A percentile compares a stretch with the other conserved stretches of the same genome.
phyloP scores from a whole-genome alignment of 2,329 filamentous ascomycete species.

The Calycina marina region DNA sequence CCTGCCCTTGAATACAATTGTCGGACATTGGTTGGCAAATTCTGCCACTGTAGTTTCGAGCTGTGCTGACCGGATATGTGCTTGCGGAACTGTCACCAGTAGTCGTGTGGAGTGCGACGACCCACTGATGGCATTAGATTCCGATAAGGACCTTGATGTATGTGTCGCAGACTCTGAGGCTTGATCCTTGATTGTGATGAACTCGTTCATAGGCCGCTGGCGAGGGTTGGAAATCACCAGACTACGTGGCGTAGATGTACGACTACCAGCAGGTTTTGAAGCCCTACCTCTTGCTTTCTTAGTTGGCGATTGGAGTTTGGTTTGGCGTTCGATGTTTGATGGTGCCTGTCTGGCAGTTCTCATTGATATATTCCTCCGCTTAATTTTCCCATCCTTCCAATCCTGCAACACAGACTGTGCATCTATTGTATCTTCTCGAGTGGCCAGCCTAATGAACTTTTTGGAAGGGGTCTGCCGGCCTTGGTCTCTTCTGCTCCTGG shows the following conservation, averaged over 20 bases:
- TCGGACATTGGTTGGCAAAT: slow-evolving; percentile 20
- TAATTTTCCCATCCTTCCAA: slow-evolving; percentile 32
- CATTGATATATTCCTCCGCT: slow-evolving; percentile 6
- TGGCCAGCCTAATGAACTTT: slow-evolving; percentile 47
- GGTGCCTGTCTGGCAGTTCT: not conserved
- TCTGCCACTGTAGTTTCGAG: slow-evolving; percentile 33
- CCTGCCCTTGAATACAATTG: slow-evolving; percentile 30
- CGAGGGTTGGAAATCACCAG: slow-evolving; percentile 11
- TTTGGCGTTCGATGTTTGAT: slow-evolving; percentile 11
- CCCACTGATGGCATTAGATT: too few relatives aligned
- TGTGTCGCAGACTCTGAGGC: not conserved
- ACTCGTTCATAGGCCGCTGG: slow-evolving; percentile 19
- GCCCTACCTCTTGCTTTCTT: not conserved
- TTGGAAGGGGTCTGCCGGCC: slow-evolving; percentile 39
- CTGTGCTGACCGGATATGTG: slow-evolving; percentile 39
- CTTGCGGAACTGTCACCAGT: slow-evolving; percentile 10
- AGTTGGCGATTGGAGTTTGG: slow-evolving; percentile 4
- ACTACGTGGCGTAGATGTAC: slow-evolving; percentile 5
- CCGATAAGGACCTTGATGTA: too few relatives aligned
- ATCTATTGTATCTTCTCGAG: slow-evolving; percentile 44
- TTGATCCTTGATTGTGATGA: slow-evolving; percentile 16
- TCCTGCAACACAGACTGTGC: slow-evolving; percentile 35
- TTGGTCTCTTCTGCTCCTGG: slow-evolving; percentile 29
- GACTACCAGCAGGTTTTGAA: not conserved
- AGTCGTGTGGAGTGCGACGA: slow-evolving; percentile 3